phyloP scores from a whole-genome alignment of 2,329 filamentous ascomycete species.

The Thielaviopsis euricoi region DNA sequence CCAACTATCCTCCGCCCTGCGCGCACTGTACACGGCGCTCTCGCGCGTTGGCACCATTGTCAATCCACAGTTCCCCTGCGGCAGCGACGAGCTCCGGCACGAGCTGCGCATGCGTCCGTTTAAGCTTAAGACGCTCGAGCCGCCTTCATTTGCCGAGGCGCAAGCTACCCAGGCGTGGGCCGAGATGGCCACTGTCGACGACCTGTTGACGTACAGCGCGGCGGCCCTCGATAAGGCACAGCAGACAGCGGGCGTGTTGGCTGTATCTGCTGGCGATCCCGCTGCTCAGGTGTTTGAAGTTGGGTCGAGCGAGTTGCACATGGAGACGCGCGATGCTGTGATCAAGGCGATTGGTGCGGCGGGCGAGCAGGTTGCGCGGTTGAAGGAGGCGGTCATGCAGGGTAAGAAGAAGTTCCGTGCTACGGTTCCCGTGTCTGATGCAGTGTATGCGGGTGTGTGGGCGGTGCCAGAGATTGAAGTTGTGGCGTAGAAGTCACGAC shows the following conservation, averaged over 20 bases:
- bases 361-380: constrained; percentile 19
- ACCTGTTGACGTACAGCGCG: constrained; percentile 1
- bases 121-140: constrained; percentile 7
- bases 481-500: background rate
- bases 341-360: background rate
- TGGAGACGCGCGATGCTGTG: background rate
- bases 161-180: constrained; percentile 24
- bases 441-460: constrained; percentile 6
- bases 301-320: constrained; percentile 4
- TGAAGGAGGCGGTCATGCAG: constrained; percentile 27
- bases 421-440: constrained; percentile 1
- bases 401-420: constrained; percentile 2
- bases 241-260: background rate
- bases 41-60: constrained; percentile 39
- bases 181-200: constrained; percentile 22
- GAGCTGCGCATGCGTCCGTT: constrained; percentile 82
- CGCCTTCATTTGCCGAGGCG: constrained; percentile 40
- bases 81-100: constrained; percentile 52
- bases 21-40: constrained; percentile 50
- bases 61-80: constrained; percentile 42
- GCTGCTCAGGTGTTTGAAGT: background rate
- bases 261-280: background rate
- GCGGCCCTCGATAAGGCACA: background rate
- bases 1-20: constrained; percentile 36
- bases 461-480: constrained; percentile 4